These are phyloP conservation scores for Artomyces pyxidatus DNA, from an alignment of 768 basidiomycete genomes.

Conservation along the genomic window DNA sequence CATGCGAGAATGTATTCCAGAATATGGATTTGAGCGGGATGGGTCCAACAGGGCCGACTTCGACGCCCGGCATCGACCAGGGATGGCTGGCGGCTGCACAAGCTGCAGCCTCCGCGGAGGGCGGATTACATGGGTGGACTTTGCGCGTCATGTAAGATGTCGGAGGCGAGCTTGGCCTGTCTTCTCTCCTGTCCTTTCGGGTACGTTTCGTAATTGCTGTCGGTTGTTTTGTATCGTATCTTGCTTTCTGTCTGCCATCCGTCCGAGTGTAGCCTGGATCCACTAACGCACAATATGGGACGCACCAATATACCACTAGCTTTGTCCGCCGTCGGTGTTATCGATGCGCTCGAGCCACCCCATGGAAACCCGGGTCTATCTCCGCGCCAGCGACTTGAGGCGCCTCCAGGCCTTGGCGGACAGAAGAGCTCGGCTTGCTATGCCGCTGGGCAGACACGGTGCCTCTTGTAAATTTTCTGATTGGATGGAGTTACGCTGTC, in stretches of 20 bases:
- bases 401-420: too few relatives aligned
- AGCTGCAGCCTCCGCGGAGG: slow-evolving; percentile 56
- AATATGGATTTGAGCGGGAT: slow-evolving; percentile 53
- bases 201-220: background rate
- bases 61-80: slow-evolving; percentile 42
- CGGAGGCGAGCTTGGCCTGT: slow-evolving; percentile 2
- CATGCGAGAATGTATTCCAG: slow-evolving; percentile 76
- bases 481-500: background rate
- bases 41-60: slow-evolving; percentile 32
- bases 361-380: too few relatives aligned
- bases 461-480: background rate
- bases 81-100: slow-evolving; percentile 72
- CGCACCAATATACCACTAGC: too few relatives aligned
- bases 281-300: too few relatives aligned
- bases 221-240: background rate
- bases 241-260: too few relatives aligned
- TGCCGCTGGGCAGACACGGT: too few relatives aligned
- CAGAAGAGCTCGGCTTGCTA: too few relatives aligned
- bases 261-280: too few relatives aligned
- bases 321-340: too few relatives aligned
- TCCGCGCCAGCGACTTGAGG: too few relatives aligned
- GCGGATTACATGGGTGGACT: slow-evolving; percentile 70
- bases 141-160: slow-evolving; percentile 60
- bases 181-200: background rate
- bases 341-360: too few relatives aligned